Percentiles rank a stretch among this genome's conserved stretches.
phyloP scores from a whole-genome alignment of 768 basidiomycete species.

The Collybiopsis luxurians region DNA sequence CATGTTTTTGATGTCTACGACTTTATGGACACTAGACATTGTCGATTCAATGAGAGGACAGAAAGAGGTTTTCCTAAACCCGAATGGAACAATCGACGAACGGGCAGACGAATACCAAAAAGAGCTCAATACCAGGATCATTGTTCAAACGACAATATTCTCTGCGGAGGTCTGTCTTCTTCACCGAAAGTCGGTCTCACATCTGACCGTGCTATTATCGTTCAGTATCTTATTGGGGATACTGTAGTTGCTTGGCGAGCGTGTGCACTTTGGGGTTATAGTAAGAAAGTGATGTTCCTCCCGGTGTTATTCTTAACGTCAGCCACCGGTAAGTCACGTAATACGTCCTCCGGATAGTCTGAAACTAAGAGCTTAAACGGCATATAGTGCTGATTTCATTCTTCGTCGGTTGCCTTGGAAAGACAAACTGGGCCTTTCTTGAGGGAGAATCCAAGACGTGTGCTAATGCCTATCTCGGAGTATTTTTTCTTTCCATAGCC shows the following conservation, averaged over 20 bases:
- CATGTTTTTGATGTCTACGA: too few species aligned
- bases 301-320: neutral
- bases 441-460: neutral
- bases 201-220: neutral
- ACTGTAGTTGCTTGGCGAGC: conserved; percentile 2
- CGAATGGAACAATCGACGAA: too few species aligned
- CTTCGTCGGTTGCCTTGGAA: neutral
- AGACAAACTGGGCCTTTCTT: neutral
- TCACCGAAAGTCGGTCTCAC: neutral
- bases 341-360: neutral
- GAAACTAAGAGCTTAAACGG: neutral
- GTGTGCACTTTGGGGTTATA: neutral
- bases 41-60: too few species aligned
- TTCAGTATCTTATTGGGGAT: conserved; percentile 1
- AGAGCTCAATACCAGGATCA: neutral
- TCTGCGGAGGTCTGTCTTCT: neutral
- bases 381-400: neutral
- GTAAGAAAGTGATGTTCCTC: neutral
- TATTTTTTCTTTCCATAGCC: neutral
- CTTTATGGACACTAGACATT: too few species aligned
- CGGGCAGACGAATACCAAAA: neutral
- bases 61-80: too few species aligned
- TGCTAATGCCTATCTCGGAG: neutral
- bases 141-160: neutral
- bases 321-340: neutral